Evolutionary conservation across 2,329 filamentous ascomycete genomes (phyloP).

Genomic region (Didymella pomorum): DNA sequence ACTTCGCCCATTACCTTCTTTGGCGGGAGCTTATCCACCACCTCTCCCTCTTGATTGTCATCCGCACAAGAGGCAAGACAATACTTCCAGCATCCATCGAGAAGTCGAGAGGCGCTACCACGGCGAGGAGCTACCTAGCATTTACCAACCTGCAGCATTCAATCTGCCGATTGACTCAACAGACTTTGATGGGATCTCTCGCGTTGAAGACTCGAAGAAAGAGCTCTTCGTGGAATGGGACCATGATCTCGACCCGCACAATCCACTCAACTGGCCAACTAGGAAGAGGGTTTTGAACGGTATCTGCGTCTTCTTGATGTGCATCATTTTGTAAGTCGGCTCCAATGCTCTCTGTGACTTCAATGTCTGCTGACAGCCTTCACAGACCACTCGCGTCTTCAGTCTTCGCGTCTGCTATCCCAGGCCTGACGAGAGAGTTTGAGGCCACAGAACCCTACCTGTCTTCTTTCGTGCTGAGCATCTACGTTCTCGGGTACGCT

Average conservation of each 20-base stretch:
- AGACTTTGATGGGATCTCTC: neutral
- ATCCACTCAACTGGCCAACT: neutral
- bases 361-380: neutral
- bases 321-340: neutral
- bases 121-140: slow-evolving; percentile 1
- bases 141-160: neutral
- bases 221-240: neutral
- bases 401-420: slow-evolving; percentile 37
- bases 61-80: no score
- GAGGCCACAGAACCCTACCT: slow-evolving; percentile 26
- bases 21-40: neutral
- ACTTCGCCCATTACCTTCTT: neutral
- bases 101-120: neutral
- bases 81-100: neutral
- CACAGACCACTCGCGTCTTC: slow-evolving; percentile 35
- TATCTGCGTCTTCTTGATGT: neutral
- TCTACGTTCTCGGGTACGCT: slow-evolving; percentile 41
- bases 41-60: neutral
- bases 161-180: neutral
- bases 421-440: slow-evolving; percentile 30
- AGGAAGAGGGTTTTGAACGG: neutral
- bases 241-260: neutral
- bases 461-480: slow-evolving; percentile 34
- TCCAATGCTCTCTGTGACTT: neutral
- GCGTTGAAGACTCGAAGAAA: neutral